Evolutionary conservation across 2,329 filamentous ascomycete genomes (phyloP), one percentile per base, ranked within the genome.

Genomic region (Fusarium floridanum): DNA sequence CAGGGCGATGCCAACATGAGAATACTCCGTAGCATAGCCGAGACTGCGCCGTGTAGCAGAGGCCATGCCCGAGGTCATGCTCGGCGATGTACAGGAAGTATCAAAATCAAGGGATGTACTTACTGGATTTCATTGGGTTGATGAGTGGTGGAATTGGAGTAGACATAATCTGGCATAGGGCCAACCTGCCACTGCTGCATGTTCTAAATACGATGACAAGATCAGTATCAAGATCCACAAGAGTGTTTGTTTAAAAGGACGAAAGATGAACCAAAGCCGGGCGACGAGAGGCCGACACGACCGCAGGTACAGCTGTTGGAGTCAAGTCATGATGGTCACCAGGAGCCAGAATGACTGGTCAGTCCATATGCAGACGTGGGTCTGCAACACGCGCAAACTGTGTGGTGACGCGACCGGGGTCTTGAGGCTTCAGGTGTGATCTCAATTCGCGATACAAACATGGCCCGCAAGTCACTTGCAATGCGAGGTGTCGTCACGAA

Each of bases 181-280:
- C 88, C 87, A 82, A 90, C 87, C 83, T 89, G 87, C 88, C 88
- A 90, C 83, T 89, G 88, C 85, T 90, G 87, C 88, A 90, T 90
- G 83, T 83, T 87, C 87, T 89, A 67, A 67, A 67, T 73, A 61
- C 66, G 76, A 76, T 50, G 62, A 45, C 36, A 78, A 77, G 72
- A 66, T 82, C 72, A 77, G 76, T 72, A 55, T 60, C 55, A 61
- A 63, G 32, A 27, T 65, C 43, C 20, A 11, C 32, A n/a, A 41
- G n/a, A 41, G n/a, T 36, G 62, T 65, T 45, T 22, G 63, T 61
- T 22, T 48, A 48, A 66, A 61, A 48, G 50, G n/a, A 37, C 24
- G 71, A 50, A 68, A 61, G 64, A 70, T 72, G 64, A 56, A 69
- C 60, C 45, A 64, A 62, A 36, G 66, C 61, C 17, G 60, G 71